Conservation (phyloP, 2,329 filamentous ascomycete genomes). For the Ophiostoma ips region DNA sequence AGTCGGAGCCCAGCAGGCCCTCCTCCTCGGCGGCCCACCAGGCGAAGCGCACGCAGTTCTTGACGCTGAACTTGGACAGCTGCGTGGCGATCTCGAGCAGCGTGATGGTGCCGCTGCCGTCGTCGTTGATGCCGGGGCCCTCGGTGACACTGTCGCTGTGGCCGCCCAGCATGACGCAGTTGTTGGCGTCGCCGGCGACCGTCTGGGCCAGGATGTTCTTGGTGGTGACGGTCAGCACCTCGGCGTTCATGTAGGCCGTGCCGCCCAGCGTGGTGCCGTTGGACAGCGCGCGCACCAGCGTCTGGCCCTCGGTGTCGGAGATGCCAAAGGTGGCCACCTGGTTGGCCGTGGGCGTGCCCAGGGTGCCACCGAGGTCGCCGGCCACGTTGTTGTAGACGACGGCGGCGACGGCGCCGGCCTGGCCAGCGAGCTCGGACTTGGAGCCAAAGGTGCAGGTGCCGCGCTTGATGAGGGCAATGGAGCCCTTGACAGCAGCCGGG, state of each 20-base stretch:
- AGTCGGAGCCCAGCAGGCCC: slow-evolving; percentile 48
- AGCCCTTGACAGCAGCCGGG: slow-evolving; percentile 40
- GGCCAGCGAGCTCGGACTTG: slow-evolving; percentile 55
- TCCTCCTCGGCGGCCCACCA: slow-evolving; percentile 59
- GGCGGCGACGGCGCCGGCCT: slow-evolving; percentile 55
- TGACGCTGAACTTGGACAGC: slow-evolving; percentile 41
- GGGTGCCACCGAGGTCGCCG: slow-evolving; percentile 50
- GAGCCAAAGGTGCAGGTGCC: slow-evolving; percentile 57
- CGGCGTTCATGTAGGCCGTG: slow-evolving; percentile 46
- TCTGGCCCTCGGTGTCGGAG: slow-evolving; percentile 41
- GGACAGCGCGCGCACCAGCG: slow-evolving; percentile 39
- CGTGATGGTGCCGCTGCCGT: slow-evolving; percentile 52
- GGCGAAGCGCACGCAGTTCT: slow-evolving; percentile 52
- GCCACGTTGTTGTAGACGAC: slow-evolving; percentile 62
- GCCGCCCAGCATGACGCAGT: slow-evolving; percentile 51
- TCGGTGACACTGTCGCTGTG: slow-evolving; percentile 50
- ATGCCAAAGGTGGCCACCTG: slow-evolving; percentile 59
- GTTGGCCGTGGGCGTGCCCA: slow-evolving; percentile 44
- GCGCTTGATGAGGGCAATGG: slow-evolving; percentile 57
- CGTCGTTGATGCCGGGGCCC: slow-evolving; percentile 64
- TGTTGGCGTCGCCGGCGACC: slow-evolving; percentile 40
- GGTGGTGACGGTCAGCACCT: slow-evolving; percentile 39
- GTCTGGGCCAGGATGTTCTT: slow-evolving; percentile 52
- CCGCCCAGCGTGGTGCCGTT: slow-evolving; percentile 34
- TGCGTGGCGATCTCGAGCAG: slow-evolving; percentile 50